Evolutionary conservation across 2,329 filamentous ascomycete genomes (phyloP).

Genomic region (Daldinia sp.): DNA sequence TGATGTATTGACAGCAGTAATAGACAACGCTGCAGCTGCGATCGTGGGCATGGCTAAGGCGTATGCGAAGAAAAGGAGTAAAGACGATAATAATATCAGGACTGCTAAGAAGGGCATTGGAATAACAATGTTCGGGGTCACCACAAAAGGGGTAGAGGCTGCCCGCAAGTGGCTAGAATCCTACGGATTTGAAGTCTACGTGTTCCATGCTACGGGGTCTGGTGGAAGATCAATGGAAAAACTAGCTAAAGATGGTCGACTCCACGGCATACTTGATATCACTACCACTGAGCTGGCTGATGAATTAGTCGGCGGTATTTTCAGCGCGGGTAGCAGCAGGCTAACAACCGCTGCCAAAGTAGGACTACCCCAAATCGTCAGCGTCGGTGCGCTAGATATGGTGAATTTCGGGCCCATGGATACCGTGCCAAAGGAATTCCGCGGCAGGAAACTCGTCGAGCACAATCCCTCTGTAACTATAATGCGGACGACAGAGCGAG

Average conservation of each 20-base stretch:
- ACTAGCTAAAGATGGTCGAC: conserved; percentile 61
- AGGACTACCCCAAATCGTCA: conserved; percentile 63
- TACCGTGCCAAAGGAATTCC: conserved; percentile 59
- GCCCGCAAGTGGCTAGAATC: conserved; percentile 61
- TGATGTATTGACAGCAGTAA: conserved; percentile 61
- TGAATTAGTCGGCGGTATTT: conserved; percentile 67
- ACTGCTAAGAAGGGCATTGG: conserved; percentile 60
- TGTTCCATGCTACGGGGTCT: conserved; percentile 75
- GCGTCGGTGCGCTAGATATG: conserved; percentile 63
- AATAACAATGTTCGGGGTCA: conserved; percentile 80
- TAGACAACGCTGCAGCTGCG: conserved; percentile 69
- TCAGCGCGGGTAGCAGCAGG: conserved; percentile 65
- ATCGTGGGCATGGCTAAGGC: conserved; percentile 65
- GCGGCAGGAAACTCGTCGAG: conserved; percentile 61
- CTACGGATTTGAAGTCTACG: conserved; percentile 62
- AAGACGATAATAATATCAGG: neutral
- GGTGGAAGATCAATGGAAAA: conserved; percentile 75
- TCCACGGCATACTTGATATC: conserved; percentile 74
- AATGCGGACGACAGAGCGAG: conserved; percentile 68
- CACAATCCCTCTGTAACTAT: conserved; percentile 74
- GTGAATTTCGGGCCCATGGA: conserved; percentile 43
- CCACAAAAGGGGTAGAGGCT: conserved; percentile 68
- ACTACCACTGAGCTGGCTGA: conserved; percentile 76
- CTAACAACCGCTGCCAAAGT: conserved; percentile 64
- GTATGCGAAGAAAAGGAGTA: conserved; percentile 46